Evolutionary conservation across 345 rosid species (phyloP), one percentile per base, ranked within the genome.

Genomic region (Citrus cavaleriei): DNA sequence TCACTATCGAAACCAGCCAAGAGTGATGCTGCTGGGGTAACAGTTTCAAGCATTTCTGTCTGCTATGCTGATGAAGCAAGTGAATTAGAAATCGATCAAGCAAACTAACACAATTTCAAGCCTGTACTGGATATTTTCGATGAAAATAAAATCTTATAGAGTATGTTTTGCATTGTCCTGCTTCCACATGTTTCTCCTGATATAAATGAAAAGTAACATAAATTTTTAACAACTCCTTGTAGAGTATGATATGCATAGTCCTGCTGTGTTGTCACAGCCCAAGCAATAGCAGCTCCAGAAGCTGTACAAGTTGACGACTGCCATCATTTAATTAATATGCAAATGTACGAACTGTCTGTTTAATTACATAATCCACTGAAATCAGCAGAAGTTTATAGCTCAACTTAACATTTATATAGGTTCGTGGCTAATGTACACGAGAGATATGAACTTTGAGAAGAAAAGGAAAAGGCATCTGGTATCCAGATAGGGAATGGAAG

Each of bases 21-120:
- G 10, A 7, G 24, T n/a, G 21, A 64, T 22, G 10, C 21, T 64
- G 37, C 38, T 32, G n/a, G 21, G 40, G 30, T 16, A 6, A 21
- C 25, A n/a, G 28, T 70, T 70, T 21, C 37, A 27, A 42, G n/a
- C 40, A 24, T 25, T 24, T 8, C 37, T 40, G 84, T 81, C 72
- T 88, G 84, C 83, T 72, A 38, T 38, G 75, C 72, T 0, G 70
- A 70, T 7, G 49, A 68, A 80, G 16, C 78, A n/a, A 9, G 65
- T 16, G 35, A 30, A 30, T 64, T 6, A 64, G 38, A 32, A 35
- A 30, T 64, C 18, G 19, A 6, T 30, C 38, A 30, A 8, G 8
- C 40, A 35, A 7, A 57, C 1, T 64, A 64, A 7, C n/a, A 32
- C 40, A 13, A 64, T 64, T 64, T 22, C 68, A 32, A 64, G 12